Conservation (phyloP, 305 asterid genomes). For the Coffea humblotiana region DNA sequence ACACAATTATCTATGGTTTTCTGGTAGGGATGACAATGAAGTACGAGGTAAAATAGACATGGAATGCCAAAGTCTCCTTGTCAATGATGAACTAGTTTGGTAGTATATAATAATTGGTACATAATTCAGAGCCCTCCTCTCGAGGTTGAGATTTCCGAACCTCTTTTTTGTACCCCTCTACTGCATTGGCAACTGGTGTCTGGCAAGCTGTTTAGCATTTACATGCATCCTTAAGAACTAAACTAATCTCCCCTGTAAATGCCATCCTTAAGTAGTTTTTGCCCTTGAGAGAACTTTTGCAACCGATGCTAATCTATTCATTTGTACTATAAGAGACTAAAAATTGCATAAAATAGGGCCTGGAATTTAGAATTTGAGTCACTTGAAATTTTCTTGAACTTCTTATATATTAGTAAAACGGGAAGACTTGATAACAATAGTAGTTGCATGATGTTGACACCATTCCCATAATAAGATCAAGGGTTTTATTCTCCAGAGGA, state of each 20-base stretch:
- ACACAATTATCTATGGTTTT: background rate
- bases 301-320: background rate
- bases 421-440: too few species aligned
- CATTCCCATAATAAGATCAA: too few species aligned
- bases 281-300: background rate
- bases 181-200: background rate
- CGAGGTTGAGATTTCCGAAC: background rate
- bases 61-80: background rate
- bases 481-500: background rate
- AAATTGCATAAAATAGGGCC: too few species aligned
- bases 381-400: too few species aligned
- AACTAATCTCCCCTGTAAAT: too few species aligned
- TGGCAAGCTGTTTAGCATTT: too few species aligned
- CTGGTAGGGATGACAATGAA: background rate
- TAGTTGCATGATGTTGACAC: too few species aligned
- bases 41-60: too few species aligned
- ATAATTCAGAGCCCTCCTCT: background rate
- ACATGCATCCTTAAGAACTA: background rate
- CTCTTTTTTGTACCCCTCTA: background rate
- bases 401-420: too few species aligned
- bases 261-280: background rate
- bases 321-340: background rate
- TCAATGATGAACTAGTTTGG: background rate
- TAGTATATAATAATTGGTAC: background rate
- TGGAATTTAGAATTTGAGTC: too few species aligned